Conservation (phyloP, 2,329 filamentous ascomycete genomes). For the Epichloe amarillans region DNA sequence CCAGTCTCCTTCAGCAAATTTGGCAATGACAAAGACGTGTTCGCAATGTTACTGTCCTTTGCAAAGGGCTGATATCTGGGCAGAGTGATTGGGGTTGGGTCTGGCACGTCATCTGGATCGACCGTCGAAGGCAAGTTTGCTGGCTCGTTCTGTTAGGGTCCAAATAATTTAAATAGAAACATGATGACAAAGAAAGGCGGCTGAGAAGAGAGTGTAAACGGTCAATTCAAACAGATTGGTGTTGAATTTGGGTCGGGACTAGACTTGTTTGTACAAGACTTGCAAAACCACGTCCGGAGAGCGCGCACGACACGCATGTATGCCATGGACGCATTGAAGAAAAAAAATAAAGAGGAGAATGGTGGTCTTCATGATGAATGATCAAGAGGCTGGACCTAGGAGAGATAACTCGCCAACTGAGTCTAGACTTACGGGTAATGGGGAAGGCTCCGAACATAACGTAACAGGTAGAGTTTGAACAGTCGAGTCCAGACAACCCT, state of each 20-base stretch:
- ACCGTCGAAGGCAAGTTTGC: conserved; percentile 19
- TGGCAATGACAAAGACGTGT: conserved; percentile 28
- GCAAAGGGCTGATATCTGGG: conserved; percentile 31
- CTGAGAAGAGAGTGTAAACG: not conserved
- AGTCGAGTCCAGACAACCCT: not conserved
- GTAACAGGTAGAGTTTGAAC: conserved; percentile 2
- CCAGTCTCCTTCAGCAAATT: conserved; percentile 38
- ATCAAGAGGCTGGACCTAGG: not conserved
- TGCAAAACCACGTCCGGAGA: not conserved
- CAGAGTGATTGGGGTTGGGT: conserved; percentile 40
- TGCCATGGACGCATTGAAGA: not conserved
- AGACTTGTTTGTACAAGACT: not conserved
- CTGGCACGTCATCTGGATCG: conserved; percentile 39
- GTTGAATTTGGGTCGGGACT: not conserved
- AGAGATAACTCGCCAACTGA: not conserved
- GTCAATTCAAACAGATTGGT: not conserved
- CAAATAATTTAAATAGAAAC: not conserved
- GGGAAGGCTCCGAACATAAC: conserved; percentile 31
- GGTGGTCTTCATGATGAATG: not conserved
- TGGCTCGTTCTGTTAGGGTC: conserved; percentile 10
- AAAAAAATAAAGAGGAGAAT: not conserved
- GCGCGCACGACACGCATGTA: not conserved
- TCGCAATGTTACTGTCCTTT: conserved; percentile 17
- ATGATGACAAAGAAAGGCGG: not conserved
- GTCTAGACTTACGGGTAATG: conserved; percentile 23